Base-by-base conservation (phyloP, 2,329 filamentous ascomycete genomes). In the Colletotrichum lupini region DNA sequence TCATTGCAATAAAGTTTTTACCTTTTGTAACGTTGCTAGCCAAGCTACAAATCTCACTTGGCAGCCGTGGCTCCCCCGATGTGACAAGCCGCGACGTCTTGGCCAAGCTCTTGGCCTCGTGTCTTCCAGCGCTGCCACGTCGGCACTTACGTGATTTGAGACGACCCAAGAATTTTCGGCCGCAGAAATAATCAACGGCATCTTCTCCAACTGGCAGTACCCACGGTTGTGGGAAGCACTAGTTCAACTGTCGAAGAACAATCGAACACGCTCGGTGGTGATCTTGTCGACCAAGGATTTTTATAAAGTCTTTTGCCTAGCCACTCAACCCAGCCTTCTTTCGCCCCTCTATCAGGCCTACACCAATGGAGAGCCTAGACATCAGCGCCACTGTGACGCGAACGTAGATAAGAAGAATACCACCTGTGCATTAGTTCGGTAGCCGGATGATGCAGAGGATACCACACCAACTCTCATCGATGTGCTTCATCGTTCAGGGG, bases 51-150 rank as follows among this genome's bases (percentile, higher is more conserved):
- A 35, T 19, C 6, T 9, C 26, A 55, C 28, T n/a, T 64, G 61
- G 30, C 49, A n/a, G 28, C 6, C 6, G 16, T 16, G 52, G 8
- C 26, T 58, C 19, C 22, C 35, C 14, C 19, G 22, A 7, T 19
- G 53, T 32, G 24, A 66, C 35, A 42, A 37, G 53, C 16, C 63
- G 30, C 26, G 46, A 56, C 30, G 57, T 62, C 66, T 55, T 55
- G 64, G 42, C 65, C 28, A 24, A 28, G 49, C 16, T 11, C 57
- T 68, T 61, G 46, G 57, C 66, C 42, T 35, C 42, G 42, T 49
- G 8, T 49, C 19, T n/a, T 49, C 19, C 42, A 49, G 42, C 42
- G 42, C 42, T 49, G 42, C 42, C 16, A n/a, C 42, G 42, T 49
- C 42, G 42, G 42, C 42, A 49, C 42, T 49, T 19, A 19, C 42